Base-by-base conservation (phyloP, 306 rosid species). In the Citrullus amarus region DNA sequence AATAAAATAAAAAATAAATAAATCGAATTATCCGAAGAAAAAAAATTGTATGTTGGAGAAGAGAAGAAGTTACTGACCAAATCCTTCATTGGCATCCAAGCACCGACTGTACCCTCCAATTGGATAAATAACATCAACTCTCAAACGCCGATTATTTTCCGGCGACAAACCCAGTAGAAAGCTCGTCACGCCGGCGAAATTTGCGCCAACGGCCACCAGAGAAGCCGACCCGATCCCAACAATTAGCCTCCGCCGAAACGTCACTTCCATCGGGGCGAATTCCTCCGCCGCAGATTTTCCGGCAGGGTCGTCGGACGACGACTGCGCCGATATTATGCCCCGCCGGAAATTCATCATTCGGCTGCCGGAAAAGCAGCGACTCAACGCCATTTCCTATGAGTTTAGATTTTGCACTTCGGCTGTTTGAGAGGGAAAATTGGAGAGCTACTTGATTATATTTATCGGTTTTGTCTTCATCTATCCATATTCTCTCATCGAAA, bases 141-240 rank as follows among this genome's bases (percentile, higher is more conserved):
- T 89, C 3, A 95, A 87, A 22, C 67, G 81, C 32, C 97, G 89
- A 53, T 91, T 90, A 58, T 41, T 91, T 70, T 87, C 88, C 20
- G 93, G 99, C 11, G 86, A 85, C 61, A 92, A 79, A 30, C 93
- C 90, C 0, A 92, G 91, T 38, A 95, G 88, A 81, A 88, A 89
- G 78, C 91, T 91, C 3, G 97, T 89, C 54, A 89, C 76, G 71
- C 97, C 98, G 3, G 85, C 83, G 65, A 95, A 95, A 85, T 92
- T 81, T 36, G 99, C 97, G 30, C 96, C 99, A 59, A 95, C 53
- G 18, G 93, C 93, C 51, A 95, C 97, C 53, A 90, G 76, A 41
- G 97, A 91, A 78, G 97, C 96, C 68, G 97, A 89, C 6, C 92
- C 92, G 16, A 88, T 48, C 0, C 99, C 99, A 41, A 88, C 79